These are phyloP conservation scores for Waltiozyma sp. DNA, from an alignment of 1,139 yeast genomes.

Conservation along the genomic window DNA sequence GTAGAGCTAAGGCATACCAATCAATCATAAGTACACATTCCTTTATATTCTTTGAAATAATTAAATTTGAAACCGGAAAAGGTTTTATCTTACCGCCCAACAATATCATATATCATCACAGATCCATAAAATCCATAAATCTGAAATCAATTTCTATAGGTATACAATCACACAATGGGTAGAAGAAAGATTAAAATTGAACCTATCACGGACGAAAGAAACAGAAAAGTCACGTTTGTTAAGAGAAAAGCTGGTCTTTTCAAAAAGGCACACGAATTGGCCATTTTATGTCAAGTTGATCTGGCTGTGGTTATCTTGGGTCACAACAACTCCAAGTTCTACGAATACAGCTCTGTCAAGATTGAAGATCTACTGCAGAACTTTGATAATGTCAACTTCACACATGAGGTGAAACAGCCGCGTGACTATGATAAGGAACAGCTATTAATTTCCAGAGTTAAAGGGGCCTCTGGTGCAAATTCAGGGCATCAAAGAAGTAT, in stretches of 20 bases:
- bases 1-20: no score
- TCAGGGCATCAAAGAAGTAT: slow-evolving; percentile 8
- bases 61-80: no score
- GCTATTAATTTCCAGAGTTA: slow-evolving; percentile 21
- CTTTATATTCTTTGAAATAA: no score
- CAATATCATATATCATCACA: no score
- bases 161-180: slow-evolving; percentile 48
- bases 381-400: slow-evolving; percentile 30
- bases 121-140: no score
- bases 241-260: slow-evolving; percentile 92
- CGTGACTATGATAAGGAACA: slow-evolving; percentile 38
- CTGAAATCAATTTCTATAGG: background rate
- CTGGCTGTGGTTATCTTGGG: slow-evolving; percentile 85
- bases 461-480: slow-evolving; percentile 6
- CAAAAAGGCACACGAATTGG: slow-evolving; percentile 91
- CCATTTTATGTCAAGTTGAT: slow-evolving; percentile 88
- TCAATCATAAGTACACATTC: no score
- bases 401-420: slow-evolving; percentile 53
- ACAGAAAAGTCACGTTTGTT: slow-evolving; percentile 80
- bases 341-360: slow-evolving; percentile 72
- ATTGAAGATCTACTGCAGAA: slow-evolving; percentile 47
- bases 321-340: slow-evolving; percentile 60
- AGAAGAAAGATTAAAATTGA: slow-evolving; percentile 92
- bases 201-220: slow-evolving; percentile 85
- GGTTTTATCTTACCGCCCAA: no score